Evolutionary conservation across 495 filamentous ascomycete genomes (phyloP), one percentile per base, ranked within the genome.

Genomic region (Astrocystis sublimbata): DNA sequence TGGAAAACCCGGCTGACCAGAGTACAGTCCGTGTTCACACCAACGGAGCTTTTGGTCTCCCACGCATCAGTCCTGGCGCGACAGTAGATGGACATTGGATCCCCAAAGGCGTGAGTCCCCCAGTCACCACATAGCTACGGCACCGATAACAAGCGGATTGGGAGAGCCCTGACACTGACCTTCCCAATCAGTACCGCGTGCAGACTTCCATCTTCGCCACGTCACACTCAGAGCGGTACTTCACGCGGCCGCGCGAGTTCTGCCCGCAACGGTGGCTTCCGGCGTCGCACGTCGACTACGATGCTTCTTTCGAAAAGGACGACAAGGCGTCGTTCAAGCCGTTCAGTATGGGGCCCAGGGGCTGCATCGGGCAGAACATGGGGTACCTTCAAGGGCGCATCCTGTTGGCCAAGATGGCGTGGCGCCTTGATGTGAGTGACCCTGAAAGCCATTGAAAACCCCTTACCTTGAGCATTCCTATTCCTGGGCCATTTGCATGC

Each of bases 261-360:
- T 50, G 63, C 26, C 63, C 63, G 6, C 9, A 65, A 33, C 47
- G 63, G 7, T 65, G 63, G 63, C 63, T 65, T 7, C 58, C 63
- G 31, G 2, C 58, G 13, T 40, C 53, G 23, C 56, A 65, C 35
- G 36, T 57, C 4, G 47, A 60, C 6, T 61, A 61, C 24, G 57
- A 65, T 6, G n/a, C 12, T 24, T 26, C 38, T 10, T 65, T 46
- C 40, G 57, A 33, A 4, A 26, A 50, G 17, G 63, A 65, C 40
- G 40, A 54, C 24, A 41, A 47, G 47, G 56, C 60, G 63, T 42
- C 36, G 8, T 38, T 38, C 35, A 7, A 13, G 35, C 35, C 35
- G 8, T 38, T 38, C 35, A 38, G 35, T 13, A 13, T 13, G 35
- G 35, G 35, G 8, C 8, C 35, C 4, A 7, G 35, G 8, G 15